Base-by-base conservation (phyloP, 1,139 yeast species). In the Candida tropicalis region DNA sequence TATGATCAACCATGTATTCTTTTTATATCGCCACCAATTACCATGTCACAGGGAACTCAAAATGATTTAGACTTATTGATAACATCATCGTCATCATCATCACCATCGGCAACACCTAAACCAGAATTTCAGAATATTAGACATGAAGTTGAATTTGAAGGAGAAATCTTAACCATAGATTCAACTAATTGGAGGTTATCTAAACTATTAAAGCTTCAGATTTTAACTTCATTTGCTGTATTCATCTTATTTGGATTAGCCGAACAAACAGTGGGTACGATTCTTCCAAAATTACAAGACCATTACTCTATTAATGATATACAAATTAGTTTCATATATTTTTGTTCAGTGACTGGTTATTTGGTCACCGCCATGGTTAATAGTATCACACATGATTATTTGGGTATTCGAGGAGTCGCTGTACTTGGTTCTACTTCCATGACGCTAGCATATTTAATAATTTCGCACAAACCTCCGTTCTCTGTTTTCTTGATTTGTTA, bases 261-360 rank as follows among this genome's bases (percentile, higher is more conserved):
- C 2, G 86, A 81, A 47, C 85, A 80, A 55, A 68, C 82, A 0
- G 63, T 79, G 11, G 86, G 86, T 0, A 70, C 85, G 0, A 58
- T 81, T 36, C 65, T 81, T 40, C 83, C 84, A 1, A 63, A 70
- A 34, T 51, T 81, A 23, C 73, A 79, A 43, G 57, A 57, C 3
- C 57, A 73, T 38, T 81, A 79, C 51, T 25, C 63, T 0, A 68
- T 80, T 5, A 65, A 74, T 48, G 79, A 82, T 49, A 48, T 63
- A 6, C 59, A 64, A 34, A 64, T 69, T 1, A 63, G 73, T 40
- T 52, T 60, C 38, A 55, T 73, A 4, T 73, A 68, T 45, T 55
- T 73, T 12, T 62, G 67, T 10, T 54, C 65, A 1, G 65, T 70
- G 3, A 35, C 60, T 3, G 78, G 79, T 1, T 73, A 73, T 54